Evolutionary conservation across 257 asterid genomes (phyloP), one percentile per base, ranked within the genome.

Genomic region (Craterostigma plantagineum): DNA sequence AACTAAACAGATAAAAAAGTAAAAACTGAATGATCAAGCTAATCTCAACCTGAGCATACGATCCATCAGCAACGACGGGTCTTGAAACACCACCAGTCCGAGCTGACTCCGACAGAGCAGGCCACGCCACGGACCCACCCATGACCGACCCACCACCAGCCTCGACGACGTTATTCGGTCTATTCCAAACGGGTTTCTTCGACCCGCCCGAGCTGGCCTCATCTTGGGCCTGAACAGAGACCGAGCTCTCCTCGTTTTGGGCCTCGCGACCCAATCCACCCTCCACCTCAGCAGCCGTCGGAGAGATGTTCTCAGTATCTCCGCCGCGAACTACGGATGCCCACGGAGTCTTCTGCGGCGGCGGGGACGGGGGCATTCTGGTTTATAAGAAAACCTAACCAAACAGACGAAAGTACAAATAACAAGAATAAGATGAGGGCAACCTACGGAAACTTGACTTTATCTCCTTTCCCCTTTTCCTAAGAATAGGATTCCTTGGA

Each of bases 101-200:
- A 16, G 81, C 63, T 14, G 86, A 58, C 52, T 84, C 94, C 7
- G 85, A 70, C 6, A 84, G 82, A 3, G 94, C 80, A 15, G 96
- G 96, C 96, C 96, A 84, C 0, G 94, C 63, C 33, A 65, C 62
- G 18, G 75, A 61, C 0, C 80, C 92, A 14, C 94, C 94, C 83
- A 85, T 77, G 9, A 85, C 92, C 55, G 79, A 49, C 30, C 30
- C 30, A 33, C 38, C 62, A 10, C 77, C 45, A 57, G 66, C 86
- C 33, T 61, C 83, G 10, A 61, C 91, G 11, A 82, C 83, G 54
- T 81, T 76, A n/a, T 12, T 27, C 35, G 87, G 77, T 53, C 72
- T 67, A 42, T 66, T 76, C 92, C 93, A 79, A 61, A 71, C 94
- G 35, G 73, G 67, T 58, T 73, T 67, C 65, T 68, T 76, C 11